Percentiles rank a stretch among this genome's conserved stretches.
Evolutionary conservation across 352 stramenopile species (phyloP).

Genomic region (Globisporangium solare): DNA sequence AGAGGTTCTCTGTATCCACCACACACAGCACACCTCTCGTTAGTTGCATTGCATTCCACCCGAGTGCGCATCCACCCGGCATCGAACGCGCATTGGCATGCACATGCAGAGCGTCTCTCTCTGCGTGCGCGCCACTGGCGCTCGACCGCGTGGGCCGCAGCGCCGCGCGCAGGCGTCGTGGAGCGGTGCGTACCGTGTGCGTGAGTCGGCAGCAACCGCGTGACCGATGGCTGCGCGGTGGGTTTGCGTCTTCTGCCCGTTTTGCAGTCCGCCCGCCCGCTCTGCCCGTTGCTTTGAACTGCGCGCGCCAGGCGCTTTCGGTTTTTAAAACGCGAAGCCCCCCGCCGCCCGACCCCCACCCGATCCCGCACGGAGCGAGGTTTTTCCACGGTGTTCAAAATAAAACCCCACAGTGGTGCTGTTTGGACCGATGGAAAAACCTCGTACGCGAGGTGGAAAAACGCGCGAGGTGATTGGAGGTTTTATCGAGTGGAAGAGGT

Average conservation of each 20-base stretch:
- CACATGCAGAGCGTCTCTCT: too few relatives aligned
- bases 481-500: conserved; percentile 31
- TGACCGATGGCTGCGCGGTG: background rate
- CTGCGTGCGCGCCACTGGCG: too few relatives aligned
- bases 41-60: background rate
- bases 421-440: conserved; percentile 1
- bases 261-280: background rate
- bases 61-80: background rate
- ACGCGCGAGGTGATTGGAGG: conserved; percentile 34
- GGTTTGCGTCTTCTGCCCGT: background rate
- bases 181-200: too few relatives aligned
- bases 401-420: background rate
- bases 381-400: background rate
- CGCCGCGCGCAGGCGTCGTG: too few relatives aligned
- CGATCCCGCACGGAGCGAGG: background rate
- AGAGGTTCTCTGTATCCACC: background rate
- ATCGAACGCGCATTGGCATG: too few relatives aligned
- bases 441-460: conserved; percentile 10
- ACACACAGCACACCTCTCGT: background rate
- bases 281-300: conserved; percentile 2
- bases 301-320: conserved; percentile 4
- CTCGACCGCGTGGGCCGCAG: too few relatives aligned
- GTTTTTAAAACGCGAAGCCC: conserved; percentile 6
- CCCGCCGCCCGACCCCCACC: conserved; percentile 8
- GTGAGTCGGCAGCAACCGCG: too few relatives aligned